Evolutionary conservation across 1,139 yeast species (phyloP), one percentile per base, ranked within the genome.

Genomic region (Yamadazyma siamensis): DNA sequence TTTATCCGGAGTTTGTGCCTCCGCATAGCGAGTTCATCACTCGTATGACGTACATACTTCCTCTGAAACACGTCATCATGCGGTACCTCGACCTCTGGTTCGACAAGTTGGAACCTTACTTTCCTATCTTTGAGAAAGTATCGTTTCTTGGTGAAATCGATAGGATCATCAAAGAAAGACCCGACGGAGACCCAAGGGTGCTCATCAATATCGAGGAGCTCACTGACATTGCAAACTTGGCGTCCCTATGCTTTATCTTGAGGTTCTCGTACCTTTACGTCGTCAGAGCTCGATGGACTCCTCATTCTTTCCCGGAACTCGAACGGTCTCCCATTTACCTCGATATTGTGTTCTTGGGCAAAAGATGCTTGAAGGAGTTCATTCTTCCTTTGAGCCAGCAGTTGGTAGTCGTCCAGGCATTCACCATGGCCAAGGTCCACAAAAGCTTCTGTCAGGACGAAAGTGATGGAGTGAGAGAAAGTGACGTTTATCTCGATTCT

Each of bases 71-170:
- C 4, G 31, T 44, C 4, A 38, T 43, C 4, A 13, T 35, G 5
- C 34, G 34, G 20, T 45, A 42, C 28, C 22, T 50, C 11, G 33
- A 36, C 10, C 23, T 44, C 12, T 76, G 61, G 44, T 75, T 75
- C 45, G 47, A 44, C 3, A 49, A 55, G 14, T 54, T 72, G 9
- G 67, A 66, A 32, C 71, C 73, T 0, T 59, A 61, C 30, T 52
- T 64, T 39, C 81, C 82, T 1, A 59, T 66, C 27, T 37, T 75
- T 11, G 77, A 73, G 32, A 73, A 73, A 40, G 27, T 28, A 3
- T 37, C 42, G 1, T 55, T 59, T 32, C 29, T 36, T 13, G 15
- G 23, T 8, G 47, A 55, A 6, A 33, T 62, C 21, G 31, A 34
- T 3, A 46, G 49, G 26, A 29, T 49, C 0, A 25, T 50, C 9